Evolutionary conservation across 2,329 filamentous ascomycete species (phyloP), one percentile per base, ranked within the genome.

Genomic region (Orbilia javanica): DNA sequence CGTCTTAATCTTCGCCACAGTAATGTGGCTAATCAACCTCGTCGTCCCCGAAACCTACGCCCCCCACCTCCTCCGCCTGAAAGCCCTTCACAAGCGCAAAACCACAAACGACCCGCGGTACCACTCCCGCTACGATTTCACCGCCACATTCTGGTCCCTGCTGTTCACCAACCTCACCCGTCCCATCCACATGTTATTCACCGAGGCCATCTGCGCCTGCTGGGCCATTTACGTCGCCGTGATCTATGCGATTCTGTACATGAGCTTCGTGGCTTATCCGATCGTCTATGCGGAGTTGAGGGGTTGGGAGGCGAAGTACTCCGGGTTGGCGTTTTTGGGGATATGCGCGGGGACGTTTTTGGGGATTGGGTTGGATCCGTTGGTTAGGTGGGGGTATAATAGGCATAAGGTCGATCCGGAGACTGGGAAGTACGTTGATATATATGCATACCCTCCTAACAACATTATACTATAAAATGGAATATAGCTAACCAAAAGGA

Each of bases 161-260:
- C 84, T 97, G 71, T 93, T 91, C 82, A 84, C 91, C 78, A 97
- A 93, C 81, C 84, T 97, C 18, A 90, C 90, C 70, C 88, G 94
- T 0, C 94, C 94, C 0, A 92, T 97, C 76, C 85, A 91, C 1
- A 89, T 97, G 83, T 89, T 91, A 15, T 88, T 91, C 52, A 93
- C 90, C 0, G 94, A 97, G 81, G 94, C 94, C 0, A 97, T 97
- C 70, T 81, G 80, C 85, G 92, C 94, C 31, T 90, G 90, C 83
- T 95, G 90, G 90, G 88, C 91, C 81, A 83, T 90, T 36, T 92
- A 91, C 80, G 89, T 92, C 79, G 88, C 92, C 0, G 86, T 97
- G 44, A 89, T 97, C 39, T 97, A 97, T 83, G 92, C 90, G 18
- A 93, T 97, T 46, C 86, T 97, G 0, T 96, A 96, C 82, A 89